phyloP scores from a whole-genome alignment of 495 filamentous ascomycete species.

The Aspergillus carlsbadensis region DNA sequence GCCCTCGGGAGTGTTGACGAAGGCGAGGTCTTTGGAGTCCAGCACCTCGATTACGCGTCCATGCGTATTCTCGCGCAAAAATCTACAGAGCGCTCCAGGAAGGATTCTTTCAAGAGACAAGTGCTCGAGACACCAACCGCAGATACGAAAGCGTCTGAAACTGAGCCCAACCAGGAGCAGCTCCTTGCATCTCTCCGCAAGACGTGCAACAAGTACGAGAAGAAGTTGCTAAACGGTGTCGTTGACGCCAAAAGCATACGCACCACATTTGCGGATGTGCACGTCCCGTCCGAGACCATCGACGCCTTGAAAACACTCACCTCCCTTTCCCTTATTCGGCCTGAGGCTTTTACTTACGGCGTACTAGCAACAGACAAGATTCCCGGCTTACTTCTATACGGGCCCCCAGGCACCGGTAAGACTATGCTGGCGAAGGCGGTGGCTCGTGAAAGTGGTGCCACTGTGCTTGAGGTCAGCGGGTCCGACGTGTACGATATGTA shows the following conservation, averaged over 20 bases:
- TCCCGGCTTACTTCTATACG: conserved; percentile 86
- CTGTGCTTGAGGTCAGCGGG: conserved; percentile 71
- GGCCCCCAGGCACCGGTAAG: conserved; percentile 94
- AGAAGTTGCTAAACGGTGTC: conserved; percentile 76
- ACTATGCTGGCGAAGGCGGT: conserved; percentile 94
- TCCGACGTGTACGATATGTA: conserved; percentile 92
- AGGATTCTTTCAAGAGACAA: conserved; percentile 39
- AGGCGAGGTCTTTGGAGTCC: conserved; percentile 36
- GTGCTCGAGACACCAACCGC: conserved; percentile 27
- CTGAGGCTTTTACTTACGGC: conserved; percentile 94
- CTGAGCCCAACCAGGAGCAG: conserved; percentile 34
- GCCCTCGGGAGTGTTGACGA: conserved; percentile 55
- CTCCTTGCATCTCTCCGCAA: conserved; percentile 45
- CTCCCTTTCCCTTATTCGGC: conserved; percentile 79
- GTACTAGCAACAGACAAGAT: conserved; percentile 90
- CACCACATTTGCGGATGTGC: conserved; percentile 82
- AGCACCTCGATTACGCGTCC: conserved; percentile 39
- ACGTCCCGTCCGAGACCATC: conserved; percentile 77
- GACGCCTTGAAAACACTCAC: conserved; percentile 89
- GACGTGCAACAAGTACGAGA: conserved; percentile 71
- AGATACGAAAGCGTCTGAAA: conserved; percentile 23
- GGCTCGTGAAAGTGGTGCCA: conserved; percentile 89
- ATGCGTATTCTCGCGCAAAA: no score
- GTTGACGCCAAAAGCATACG: conserved; percentile 77
- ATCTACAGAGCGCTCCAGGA: conserved; percentile 34